Evolutionary conservation across 768 basidiomycete genomes (phyloP).

Genomic region (Lactarius sp.): DNA sequence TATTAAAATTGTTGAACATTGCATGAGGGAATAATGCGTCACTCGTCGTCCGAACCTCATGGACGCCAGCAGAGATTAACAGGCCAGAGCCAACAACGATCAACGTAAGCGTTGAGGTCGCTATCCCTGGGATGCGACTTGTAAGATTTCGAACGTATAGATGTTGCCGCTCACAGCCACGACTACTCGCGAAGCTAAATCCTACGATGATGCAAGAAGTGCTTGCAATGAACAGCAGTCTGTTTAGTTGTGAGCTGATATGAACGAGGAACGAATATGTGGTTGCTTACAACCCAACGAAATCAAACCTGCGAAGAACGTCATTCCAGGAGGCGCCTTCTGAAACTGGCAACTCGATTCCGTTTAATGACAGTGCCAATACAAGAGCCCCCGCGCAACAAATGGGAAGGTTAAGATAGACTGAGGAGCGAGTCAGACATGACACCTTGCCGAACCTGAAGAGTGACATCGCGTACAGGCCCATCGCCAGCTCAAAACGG

Average conservation of each 20-base stretch:
- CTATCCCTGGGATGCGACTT: slow-evolving; percentile 46
- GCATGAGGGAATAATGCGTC: slow-evolving; percentile 69
- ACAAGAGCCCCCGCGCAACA: slow-evolving; percentile 57
- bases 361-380: slow-evolving; percentile 53
- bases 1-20: slow-evolving; percentile 56
- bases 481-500: slow-evolving; percentile 69
- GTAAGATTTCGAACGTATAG: neutral
- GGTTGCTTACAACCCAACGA: slow-evolving; percentile 63
- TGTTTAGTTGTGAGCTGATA: slow-evolving; percentile 32
- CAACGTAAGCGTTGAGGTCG: slow-evolving; percentile 54
- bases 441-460: slow-evolving; percentile 11
- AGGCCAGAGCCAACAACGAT: slow-evolving; percentile 52
- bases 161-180: slow-evolving; percentile 54
- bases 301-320: no score
- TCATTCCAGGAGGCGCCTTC: slow-evolving; percentile 51
- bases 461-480: slow-evolving; percentile 55
- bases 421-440: slow-evolving; percentile 37
- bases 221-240: slow-evolving; percentile 67
- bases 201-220: slow-evolving; percentile 73
- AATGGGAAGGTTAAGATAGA: slow-evolving; percentile 79
- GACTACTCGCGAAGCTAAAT: slow-evolving; percentile 66
- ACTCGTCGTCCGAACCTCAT: slow-evolving; percentile 61
- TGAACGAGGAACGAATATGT: slow-evolving; percentile 24
- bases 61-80: slow-evolving; percentile 55
- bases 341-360: slow-evolving; percentile 45